Evolutionary conservation across 768 basidiomycete genomes (phyloP).

Genomic region (Tricholoma matsutake): DNA sequence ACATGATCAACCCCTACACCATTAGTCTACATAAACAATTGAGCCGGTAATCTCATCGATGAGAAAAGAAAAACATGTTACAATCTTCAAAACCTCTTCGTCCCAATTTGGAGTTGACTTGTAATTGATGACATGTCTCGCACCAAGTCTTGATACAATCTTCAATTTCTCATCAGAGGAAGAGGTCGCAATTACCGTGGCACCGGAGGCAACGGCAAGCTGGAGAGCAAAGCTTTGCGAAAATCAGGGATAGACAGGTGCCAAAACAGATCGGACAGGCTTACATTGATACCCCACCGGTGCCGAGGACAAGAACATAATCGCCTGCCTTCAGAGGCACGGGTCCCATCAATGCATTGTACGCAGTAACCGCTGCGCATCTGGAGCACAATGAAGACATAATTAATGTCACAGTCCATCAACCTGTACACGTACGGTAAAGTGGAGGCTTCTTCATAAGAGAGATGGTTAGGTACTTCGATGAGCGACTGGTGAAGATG

Average conservation of each 20-base stretch:
- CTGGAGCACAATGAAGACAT: conserved; percentile 22
- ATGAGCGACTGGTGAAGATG: conserved; percentile 40
- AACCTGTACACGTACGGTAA: conserved; percentile 41
- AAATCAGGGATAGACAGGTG: background rate
- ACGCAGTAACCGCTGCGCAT: conserved; percentile 63
- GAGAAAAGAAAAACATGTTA: conserved; percentile 18
- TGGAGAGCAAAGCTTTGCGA: conserved; percentile 50
- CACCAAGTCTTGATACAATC: conserved; percentile 48
- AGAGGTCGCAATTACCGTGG: conserved; percentile 63
- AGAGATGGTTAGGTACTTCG: conserved; percentile 51
- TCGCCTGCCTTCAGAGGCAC: conserved; percentile 56
- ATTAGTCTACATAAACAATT: conserved; percentile 29
- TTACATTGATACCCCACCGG: conserved; percentile 55
- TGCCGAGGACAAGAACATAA: conserved; percentile 52
- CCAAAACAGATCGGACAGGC: background rate
- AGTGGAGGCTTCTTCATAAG: conserved; percentile 63
- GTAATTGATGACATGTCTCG: conserved; percentile 60
- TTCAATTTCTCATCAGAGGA: conserved; percentile 64
- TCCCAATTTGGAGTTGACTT: conserved; percentile 57
- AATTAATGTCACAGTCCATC: background rate
- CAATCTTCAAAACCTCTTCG: conserved; percentile 43
- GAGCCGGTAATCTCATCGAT: conserved; percentile 16
- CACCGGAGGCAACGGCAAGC: conserved; percentile 60
- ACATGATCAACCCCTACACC: conserved; percentile 38
- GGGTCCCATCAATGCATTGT: conserved; percentile 52